phyloP scores from a whole-genome alignment of 2,329 filamentous ascomycete genomes.

The Ceratocystis huliohia region DNA sequence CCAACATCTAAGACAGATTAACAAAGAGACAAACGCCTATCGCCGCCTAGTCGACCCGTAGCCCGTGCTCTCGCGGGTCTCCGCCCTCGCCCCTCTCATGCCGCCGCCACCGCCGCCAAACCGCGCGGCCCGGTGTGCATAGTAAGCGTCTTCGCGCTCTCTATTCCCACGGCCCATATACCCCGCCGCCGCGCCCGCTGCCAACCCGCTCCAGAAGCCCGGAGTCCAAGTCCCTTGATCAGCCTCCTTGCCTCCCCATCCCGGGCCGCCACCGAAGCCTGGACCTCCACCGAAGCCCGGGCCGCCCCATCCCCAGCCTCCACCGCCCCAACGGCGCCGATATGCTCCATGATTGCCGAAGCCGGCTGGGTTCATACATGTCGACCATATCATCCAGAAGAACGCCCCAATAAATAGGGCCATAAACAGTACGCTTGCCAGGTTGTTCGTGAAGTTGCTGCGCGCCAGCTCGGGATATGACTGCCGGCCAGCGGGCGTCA shows the following conservation, averaged over 20 bases:
- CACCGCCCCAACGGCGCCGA: conserved; percentile 24
- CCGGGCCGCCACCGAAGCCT: conserved; percentile 31
- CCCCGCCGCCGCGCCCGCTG: conserved; percentile 54
- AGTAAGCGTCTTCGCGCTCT: conserved; percentile 23
- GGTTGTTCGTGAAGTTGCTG: conserved; percentile 23
- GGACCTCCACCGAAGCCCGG: conserved; percentile 22
- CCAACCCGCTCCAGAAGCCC: conserved; percentile 62
- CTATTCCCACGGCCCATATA: conserved; percentile 47
- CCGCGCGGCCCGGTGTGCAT: background rate
- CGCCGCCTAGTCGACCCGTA: conserved; percentile 55
- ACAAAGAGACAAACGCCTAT: conserved; percentile 29
- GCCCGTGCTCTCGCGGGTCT: conserved; percentile 47
- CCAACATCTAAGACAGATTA: no score
- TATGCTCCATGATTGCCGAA: conserved; percentile 27
- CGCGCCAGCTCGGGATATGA: conserved; percentile 48
- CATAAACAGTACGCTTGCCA: conserved; percentile 42
- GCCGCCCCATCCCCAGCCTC: conserved; percentile 21
- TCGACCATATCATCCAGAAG: conserved; percentile 49
- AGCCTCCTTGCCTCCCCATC: conserved; percentile 24
- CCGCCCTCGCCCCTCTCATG: conserved; percentile 6
- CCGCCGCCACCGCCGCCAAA: background rate
- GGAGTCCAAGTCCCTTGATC: conserved; percentile 47
- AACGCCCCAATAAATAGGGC: conserved; percentile 48
- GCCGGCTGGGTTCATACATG: conserved; percentile 28
- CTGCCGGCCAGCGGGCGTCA: conserved; percentile 65